Percentiles rank a stretch among this genome's conserved stretches.
These are phyloP conservation scores for Boletellus deceptivus DNA, from an alignment of 1,284 basidiomycete species.

Conservation along the genomic window DNA sequence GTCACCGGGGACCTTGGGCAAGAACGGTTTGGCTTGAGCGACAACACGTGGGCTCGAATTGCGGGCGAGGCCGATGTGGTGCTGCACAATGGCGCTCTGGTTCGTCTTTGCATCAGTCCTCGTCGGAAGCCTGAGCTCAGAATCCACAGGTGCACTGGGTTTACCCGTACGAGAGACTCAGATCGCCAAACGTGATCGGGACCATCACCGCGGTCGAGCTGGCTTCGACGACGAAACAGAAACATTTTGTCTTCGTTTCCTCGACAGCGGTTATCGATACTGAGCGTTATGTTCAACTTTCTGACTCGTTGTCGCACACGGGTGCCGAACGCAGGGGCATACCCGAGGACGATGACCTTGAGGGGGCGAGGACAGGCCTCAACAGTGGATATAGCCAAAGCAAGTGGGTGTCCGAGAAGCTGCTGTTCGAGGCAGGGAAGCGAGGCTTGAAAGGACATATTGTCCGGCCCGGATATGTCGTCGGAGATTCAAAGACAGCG, in stretches of 20 bases:
- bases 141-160: constrained; percentile 90
- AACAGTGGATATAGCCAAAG: constrained; percentile 96
- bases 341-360: constrained; percentile 88
- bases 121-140: not conserved
- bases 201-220: constrained; percentile 85
- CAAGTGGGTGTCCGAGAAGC: constrained; percentile 98
- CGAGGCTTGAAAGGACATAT: constrained; percentile 88
- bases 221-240: constrained; percentile 73
- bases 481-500: constrained; percentile 87
- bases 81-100: constrained; percentile 95
- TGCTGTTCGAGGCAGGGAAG: constrained; percentile 87
- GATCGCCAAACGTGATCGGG: constrained; percentile 87
- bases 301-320: constrained; percentile 63
- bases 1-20: constrained; percentile 87
- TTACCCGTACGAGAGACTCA: constrained; percentile 94
- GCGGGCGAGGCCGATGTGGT: constrained; percentile 80
- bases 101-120: constrained; percentile 36
- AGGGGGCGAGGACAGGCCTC: constrained; percentile 75
- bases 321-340: constrained; percentile 59
- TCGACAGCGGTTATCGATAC: constrained; percentile 94
- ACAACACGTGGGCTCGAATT: constrained; percentile 66
- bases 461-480: constrained; percentile 92
- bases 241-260: constrained; percentile 88
- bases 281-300: constrained; percentile 85
- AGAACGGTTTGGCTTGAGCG: constrained; percentile 74